Evolutionary conservation across 192 early-diverging fungal species (phyloP).

Genomic region (Podila horticola): DNA sequence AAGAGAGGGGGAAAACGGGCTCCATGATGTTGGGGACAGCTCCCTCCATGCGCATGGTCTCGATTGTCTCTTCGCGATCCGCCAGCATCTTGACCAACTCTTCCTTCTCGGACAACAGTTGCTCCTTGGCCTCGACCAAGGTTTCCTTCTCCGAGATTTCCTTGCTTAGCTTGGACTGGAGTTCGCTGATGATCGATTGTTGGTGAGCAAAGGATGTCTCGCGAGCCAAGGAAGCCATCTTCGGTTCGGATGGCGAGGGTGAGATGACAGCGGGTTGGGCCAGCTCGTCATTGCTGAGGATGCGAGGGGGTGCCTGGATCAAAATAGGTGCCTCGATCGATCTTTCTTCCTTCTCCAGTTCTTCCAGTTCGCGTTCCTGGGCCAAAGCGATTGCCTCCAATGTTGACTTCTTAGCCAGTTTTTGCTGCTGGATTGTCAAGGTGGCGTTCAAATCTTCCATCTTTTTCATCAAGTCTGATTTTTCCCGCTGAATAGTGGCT

Average conservation of each 20-base stretch:
- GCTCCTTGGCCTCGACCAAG: conserved; percentile 42
- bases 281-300: conserved; percentile 1
- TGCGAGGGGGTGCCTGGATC: conserved; percentile 2
- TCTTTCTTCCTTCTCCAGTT: neutral
- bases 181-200: conserved; percentile 65
- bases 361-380: neutral
- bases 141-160: conserved; percentile 58
- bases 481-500: conserved; percentile 69
- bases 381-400: conserved; percentile 5
- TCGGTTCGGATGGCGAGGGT: conserved; percentile 14
- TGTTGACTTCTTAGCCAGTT: neutral
- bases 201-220: conserved; percentile 54
- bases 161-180: conserved; percentile 61
- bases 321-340: neutral
- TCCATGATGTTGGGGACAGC: conserved; percentile 23
- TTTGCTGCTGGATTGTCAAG: conserved; percentile 29
- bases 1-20: neutral
- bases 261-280: neutral
- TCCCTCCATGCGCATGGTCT: conserved; percentile 56
- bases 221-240: conserved; percentile 36
- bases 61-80: conserved; percentile 67
- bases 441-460: conserved; percentile 64
- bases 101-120: conserved; percentile 48
- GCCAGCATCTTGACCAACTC: conserved; percentile 64
- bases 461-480: conserved; percentile 60